Base-by-base conservation (phyloP, 2,329 filamentous ascomycete genomes). In the Ophiostoma tasmaniense region DNA sequence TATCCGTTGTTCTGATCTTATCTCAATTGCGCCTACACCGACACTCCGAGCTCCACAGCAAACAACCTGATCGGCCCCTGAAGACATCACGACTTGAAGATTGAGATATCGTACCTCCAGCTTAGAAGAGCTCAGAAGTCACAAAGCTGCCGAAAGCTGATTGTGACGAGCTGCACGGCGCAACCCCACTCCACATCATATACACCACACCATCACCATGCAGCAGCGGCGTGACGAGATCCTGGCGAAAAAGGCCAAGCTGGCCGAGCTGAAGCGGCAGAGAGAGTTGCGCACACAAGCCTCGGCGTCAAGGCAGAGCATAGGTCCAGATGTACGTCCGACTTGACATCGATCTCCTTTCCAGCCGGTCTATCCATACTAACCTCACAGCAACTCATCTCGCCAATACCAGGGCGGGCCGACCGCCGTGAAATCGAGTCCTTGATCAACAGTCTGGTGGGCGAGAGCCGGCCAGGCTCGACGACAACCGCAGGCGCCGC, bases 181-280 rank as follows among this genome's bases (percentile, higher is more conserved):
- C 8, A 20, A 64, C 13, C 14, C 37, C 11, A 22, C 20, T 7
- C 28, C 28, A 61, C 61, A 7, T 7, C 5, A 17, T 28, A 64
- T 22, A 61, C 25, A 13, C 20, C 30, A 45, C 11, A 64, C 37
- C 25, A n/a, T 61, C 25, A 81, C 76, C 73, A 89, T 90, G 84
- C 87, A 90, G 81, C 89, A 93, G 84, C 90, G 93, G 75, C 90
- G 92, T 82, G 93, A 97, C 83, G 95, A 99, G 83, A 97, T 99
- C 74, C 83, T 95, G 75, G 93, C 93, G 74, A 99, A 99, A 82
- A 94, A 92, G 83, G 94, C 93, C 72, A 97, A 95, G 84, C 92
- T 99, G 75, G 93, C 92, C 66, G 95, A 98, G 84, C 86, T 99
- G 73, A 97, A 97, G 82, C 88, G 91, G 72, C 93, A 97, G 81